Conservation (phyloP, 768 basidiomycete species). For the Suillus alpinus region DNA sequence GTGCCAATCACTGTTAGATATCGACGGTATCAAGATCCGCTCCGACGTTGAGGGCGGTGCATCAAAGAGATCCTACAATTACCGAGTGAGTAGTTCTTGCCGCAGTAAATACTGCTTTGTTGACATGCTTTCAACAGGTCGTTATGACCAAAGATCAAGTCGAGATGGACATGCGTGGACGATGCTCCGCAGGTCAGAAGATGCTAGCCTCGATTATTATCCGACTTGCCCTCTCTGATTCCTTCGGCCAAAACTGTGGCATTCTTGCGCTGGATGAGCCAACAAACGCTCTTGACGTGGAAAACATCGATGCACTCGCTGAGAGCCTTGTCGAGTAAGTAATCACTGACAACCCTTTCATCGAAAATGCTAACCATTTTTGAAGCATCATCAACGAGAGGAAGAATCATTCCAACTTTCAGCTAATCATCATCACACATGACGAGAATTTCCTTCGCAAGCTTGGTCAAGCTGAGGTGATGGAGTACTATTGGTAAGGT, state of each 20-base stretch:
- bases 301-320: conserved; percentile 94
- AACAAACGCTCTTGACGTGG: conserved; percentile 93
- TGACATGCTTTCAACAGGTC: conserved; percentile 51
- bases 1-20: conserved; percentile 56
- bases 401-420: conserved; percentile 87
- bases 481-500: conserved; percentile 90
- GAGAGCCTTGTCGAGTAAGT: conserved; percentile 88
- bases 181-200: conserved; percentile 98
- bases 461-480: conserved; percentile 86
- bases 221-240: conserved; percentile 93
- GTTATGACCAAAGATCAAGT: conserved; percentile 99
- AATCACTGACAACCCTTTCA: neutral
- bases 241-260: conserved; percentile 96
- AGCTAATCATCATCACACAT: conserved; percentile 95
- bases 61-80: conserved; percentile 95
- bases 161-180: conserved; percentile 99
- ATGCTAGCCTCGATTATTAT: conserved; percentile 99
- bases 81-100: conserved; percentile 58
- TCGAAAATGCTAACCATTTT: conserved; percentile 3
- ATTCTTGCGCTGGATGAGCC: conserved; percentile 98
- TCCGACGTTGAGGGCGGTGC: conserved; percentile 90
- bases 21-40: conserved; percentile 93
- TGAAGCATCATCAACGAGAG: conserved; percentile 91
- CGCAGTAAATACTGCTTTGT: conserved; percentile 5
- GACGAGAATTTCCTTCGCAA: conserved; percentile 93